Base-by-base conservation (phyloP, 805 yeast genomes). In the Kodamaea restingae region DNA sequence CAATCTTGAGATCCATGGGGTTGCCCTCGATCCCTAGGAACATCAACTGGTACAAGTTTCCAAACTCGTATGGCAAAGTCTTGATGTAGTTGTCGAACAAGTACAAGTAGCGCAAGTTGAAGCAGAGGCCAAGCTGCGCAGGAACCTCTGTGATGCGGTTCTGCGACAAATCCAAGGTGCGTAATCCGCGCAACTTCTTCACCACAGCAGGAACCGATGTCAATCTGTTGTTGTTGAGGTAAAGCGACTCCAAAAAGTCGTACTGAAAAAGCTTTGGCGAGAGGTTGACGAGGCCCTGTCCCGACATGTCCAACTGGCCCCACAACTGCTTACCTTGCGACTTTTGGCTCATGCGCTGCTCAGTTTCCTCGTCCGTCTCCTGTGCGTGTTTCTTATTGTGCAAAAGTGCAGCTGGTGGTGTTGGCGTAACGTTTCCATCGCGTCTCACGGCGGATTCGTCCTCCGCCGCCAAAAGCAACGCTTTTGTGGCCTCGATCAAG, bases 1-100 rank as follows among this genome's bases (percentile, higher is more conserved):
- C 78, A 44, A 78, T 60, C 15, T 73, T 76, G 40, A 73, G 69
- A 51, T 83, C 84, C 54, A 93, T 68, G 3, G 95, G 86, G 58
- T 93, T 93, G 2, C 98, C 98, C 61, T 91, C 97, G 32, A 91
- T 71, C 25, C 98, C 99, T 36, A 93, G 65, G 56, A 91, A 84
- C 49, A 86, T 84, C 47, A 93, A 72, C 50, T 87, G 91, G 58
- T 79, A 84, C 43, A 95, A 67, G 50, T 80, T 82, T 18, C 98
- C 96, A 60, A 93, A 80, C 56, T 84, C 93, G 60, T 66, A 72
- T 2, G 99, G 98, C 46, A 93, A 66, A 1, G 77, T 74, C 38
- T 72, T 68, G 47, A 93, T 68, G 58, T 81, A 76, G 63, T 93
- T 93, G 61, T 93, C 97, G 64, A 93, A 91, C 39, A 88, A 70